Evolutionary conservation across 306 rosid species (phyloP).

Genomic region (Quercus alba): DNA sequence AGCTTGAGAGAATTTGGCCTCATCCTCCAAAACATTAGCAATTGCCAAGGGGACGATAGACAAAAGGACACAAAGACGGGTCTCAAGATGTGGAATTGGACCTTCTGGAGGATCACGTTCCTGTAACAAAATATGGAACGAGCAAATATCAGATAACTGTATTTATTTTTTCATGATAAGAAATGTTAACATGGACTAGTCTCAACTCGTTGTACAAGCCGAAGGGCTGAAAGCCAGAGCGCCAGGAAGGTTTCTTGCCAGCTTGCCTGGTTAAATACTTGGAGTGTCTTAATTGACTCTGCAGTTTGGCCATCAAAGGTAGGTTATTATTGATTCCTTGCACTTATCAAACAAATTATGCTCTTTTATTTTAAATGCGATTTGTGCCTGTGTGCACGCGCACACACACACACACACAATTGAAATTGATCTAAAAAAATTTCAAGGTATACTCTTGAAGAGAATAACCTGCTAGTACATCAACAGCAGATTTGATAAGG

Average conservation of each 20-base stretch:
- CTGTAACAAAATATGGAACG: slow-evolving; percentile 33
- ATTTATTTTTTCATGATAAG: slow-evolving; percentile 14
- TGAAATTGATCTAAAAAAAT: slow-evolving; percentile 14
- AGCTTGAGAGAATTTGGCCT: slow-evolving; percentile 21
- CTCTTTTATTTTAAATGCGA: neutral
- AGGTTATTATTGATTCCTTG: slow-evolving; percentile 17
- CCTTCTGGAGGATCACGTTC: slow-evolving; percentile 87
- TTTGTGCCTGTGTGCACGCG: neutral
- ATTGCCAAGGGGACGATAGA: slow-evolving; percentile 71
- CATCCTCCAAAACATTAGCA: slow-evolving; percentile 49
- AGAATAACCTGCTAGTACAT: slow-evolving; percentile 56
- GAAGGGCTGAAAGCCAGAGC: slow-evolving; percentile 87
- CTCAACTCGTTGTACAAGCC: slow-evolving; percentile 89
- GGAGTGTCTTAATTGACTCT: slow-evolving; percentile 62
- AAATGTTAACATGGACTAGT: slow-evolving; percentile 30
- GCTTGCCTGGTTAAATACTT: slow-evolving; percentile 68
- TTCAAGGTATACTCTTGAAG: slow-evolving; percentile 11
- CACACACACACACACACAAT: neutral
- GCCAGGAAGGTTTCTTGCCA: slow-evolving; percentile 86
- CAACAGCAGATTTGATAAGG: slow-evolving; percentile 57
- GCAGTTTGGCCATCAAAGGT: slow-evolving; percentile 45
- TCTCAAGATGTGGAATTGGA: slow-evolving; percentile 72
- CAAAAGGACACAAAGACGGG: slow-evolving; percentile 66
- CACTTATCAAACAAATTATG: slow-evolving; percentile 3
- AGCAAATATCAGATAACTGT: slow-evolving; percentile 16